Evolutionary conservation across 352 stramenopile genomes (phyloP).

Genomic region (Globisporangium viniferum): DNA sequence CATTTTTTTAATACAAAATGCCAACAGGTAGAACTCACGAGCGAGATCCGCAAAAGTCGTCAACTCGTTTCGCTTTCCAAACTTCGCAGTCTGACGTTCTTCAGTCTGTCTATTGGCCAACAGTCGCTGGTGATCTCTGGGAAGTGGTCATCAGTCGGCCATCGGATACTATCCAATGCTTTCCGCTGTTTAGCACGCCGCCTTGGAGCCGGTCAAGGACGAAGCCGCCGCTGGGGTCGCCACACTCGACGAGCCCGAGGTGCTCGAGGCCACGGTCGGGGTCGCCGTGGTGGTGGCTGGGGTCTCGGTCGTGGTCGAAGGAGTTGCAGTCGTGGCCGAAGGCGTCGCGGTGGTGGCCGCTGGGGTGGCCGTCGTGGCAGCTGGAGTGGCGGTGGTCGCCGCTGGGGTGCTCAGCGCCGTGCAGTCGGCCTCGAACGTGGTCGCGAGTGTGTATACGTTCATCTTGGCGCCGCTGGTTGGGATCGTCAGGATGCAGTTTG

Average conservation of each 20-base stretch:
- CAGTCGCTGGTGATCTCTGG: neutral
- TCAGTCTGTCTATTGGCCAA: neutral
- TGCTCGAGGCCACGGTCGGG: neutral
- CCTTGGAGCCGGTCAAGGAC: neutral
- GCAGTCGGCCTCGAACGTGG: constrained; percentile 51
- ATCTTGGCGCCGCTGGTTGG: constrained; percentile 24
- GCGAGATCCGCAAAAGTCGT: too few species aligned
- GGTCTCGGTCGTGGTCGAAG: neutral
- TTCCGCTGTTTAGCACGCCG: neutral
- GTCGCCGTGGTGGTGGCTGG: neutral
- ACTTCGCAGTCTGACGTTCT: too few species aligned
- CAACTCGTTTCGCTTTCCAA: too few species aligned
- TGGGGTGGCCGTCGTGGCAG: neutral
- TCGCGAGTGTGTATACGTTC: constrained; percentile 38
- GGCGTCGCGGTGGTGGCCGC: neutral
- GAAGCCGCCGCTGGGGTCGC: neutral
- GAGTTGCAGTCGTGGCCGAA: neutral
- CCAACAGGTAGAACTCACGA: too few species aligned
- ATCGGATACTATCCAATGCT: neutral
- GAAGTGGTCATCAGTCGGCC: neutral
- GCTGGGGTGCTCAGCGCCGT: constrained; percentile 16
- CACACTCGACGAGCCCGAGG: neutral
- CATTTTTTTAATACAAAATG: too few species aligned
- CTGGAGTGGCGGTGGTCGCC: neutral
- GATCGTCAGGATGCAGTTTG: constrained; percentile 22